phyloP scores from a whole-genome alignment of 768 basidiomycete species.

The Pholiota microspora region DNA sequence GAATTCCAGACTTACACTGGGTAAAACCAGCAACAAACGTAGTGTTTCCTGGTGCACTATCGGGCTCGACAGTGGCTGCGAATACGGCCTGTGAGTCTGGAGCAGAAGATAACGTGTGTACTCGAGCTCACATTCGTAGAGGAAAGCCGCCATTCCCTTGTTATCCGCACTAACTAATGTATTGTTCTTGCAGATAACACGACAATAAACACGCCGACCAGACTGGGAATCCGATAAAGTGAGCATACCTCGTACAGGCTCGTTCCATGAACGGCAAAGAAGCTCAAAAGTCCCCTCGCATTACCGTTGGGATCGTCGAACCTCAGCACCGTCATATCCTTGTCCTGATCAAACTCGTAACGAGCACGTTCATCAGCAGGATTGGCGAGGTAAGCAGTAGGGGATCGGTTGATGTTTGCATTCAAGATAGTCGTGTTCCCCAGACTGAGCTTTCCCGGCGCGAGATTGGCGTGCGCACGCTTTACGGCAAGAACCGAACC shows the following conservation, averaged over 20 bases:
- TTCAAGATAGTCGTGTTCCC: constrained; percentile 70
- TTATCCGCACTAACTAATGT: constrained; percentile 81
- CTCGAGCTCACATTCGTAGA: constrained; percentile 61
- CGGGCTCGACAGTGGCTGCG: constrained; percentile 61
- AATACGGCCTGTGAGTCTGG: constrained; percentile 1
- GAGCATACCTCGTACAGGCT: constrained; percentile 65
- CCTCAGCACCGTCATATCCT: constrained; percentile 64
- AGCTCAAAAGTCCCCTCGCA: constrained; percentile 66
- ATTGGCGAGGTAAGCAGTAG: constrained; percentile 75
- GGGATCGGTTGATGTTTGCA: constrained; percentile 74
- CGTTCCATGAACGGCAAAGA: constrained; percentile 79
- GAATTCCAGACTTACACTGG: constrained; percentile 51
- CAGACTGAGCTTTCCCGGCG: constrained; percentile 54
- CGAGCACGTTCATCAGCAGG: constrained; percentile 64
- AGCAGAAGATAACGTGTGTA: not conserved
- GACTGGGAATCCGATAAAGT: not conserved
- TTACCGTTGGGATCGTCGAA: constrained; percentile 60
- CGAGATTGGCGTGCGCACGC: constrained; percentile 62
- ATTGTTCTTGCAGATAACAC: constrained; percentile 55
- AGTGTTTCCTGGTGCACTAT: constrained; percentile 62
- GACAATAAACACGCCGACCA: not conserved
- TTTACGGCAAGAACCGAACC: constrained; percentile 70
- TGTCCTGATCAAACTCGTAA: constrained; percentile 74
- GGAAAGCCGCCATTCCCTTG: constrained; percentile 82
- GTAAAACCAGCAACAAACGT: constrained; percentile 75